A percentile compares a stretch with the other conserved stretches of the same genome.
phyloP scores from a whole-genome alignment of 1,284 basidiomycete species.

The Ganoderma lucidum region DNA sequence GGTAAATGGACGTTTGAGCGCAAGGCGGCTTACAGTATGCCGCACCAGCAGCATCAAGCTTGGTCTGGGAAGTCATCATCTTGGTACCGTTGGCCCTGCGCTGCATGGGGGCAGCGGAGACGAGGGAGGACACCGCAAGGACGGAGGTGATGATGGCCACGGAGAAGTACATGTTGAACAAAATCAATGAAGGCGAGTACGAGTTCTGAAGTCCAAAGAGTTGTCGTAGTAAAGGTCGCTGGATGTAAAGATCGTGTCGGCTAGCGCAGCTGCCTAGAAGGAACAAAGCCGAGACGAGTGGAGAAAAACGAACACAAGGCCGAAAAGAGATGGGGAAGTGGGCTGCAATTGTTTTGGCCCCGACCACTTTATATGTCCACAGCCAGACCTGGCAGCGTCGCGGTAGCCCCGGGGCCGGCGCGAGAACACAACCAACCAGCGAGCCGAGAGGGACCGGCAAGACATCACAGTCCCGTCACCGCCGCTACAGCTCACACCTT shows the following conservation, averaged over 20 bases:
- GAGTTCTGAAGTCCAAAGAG: constrained; percentile 1
- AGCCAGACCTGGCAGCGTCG: background rate
- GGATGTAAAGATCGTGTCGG: constrained; percentile 17
- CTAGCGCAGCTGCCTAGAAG: constrained; percentile 28
- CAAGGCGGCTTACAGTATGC: constrained; percentile 24
- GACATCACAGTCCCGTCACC: background rate
- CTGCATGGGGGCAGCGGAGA: constrained; percentile 24
- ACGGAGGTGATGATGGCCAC: constrained; percentile 21
- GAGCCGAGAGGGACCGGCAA: background rate
- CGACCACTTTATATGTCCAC: constrained; percentile 9
- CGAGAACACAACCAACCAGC: background rate
- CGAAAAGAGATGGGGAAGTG: constrained; percentile 21
- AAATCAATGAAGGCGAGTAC: background rate
- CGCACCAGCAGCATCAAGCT: constrained; percentile 23
- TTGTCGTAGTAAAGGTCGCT: constrained; percentile 7
- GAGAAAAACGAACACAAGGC: constrained; percentile 12
- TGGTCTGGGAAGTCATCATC: constrained; percentile 24
- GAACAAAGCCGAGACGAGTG: constrained; percentile 2
- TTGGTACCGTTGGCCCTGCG: constrained; percentile 17
- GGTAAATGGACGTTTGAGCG: background rate
- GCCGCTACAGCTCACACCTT: background rate
- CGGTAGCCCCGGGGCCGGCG: background rate
- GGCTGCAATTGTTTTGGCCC: background rate
- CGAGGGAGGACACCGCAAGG: constrained; percentile 23
- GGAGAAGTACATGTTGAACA: constrained; percentile 26